Evolutionary conservation across 202 grass and related monocot genomes (phyloP), one percentile per base, ranked within the genome.

Genomic region (Carex sylvatica): DNA sequence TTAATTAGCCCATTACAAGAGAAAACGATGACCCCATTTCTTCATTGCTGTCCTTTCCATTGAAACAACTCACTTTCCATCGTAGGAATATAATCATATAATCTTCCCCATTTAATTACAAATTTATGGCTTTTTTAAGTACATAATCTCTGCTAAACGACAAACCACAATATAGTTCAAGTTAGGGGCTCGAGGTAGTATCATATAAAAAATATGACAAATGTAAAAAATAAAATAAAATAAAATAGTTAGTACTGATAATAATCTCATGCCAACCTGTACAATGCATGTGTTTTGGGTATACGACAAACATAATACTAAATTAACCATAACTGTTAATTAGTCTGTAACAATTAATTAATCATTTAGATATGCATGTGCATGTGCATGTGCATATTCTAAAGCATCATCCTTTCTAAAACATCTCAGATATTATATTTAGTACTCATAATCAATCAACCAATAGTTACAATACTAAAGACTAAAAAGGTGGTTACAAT

Each of bases 391-490:
- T 74, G 71, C 47, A 54, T 53, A 18, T 55, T 56, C 51, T 55
- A 76, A 76, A 76, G 51, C 72, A 76, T 76, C 26, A 76, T 76
- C 16, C 73, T 76, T 33, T 58, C 2, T 76, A 35, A 56, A 54
- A 74, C 1, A 53, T 10, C 6, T 76, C 1, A 31, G 1, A 56
- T 76, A 11, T 35, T 33, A 35, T 31, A 76, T 31, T 53, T 13
- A 28, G 1, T 28, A 2, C n/a, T 55, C 15, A 33, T 52, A 55
- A 76, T 76, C 14, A 54, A 55, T 6, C 4, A 36, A 36, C 28
- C 0, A 28, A 28, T n/a, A n/a, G n/a, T n/a, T n/a, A 13, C 49
- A 75, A 75, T 24, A 74, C 71, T 30, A 30, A 26, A 51, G 20
- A 20, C 23, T 47, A 51, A 14, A 14, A 18, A 35, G 60, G 22